Conservation (phyloP, 1,284 basidiomycete species). For the Sphagnurus paluster region DNA sequence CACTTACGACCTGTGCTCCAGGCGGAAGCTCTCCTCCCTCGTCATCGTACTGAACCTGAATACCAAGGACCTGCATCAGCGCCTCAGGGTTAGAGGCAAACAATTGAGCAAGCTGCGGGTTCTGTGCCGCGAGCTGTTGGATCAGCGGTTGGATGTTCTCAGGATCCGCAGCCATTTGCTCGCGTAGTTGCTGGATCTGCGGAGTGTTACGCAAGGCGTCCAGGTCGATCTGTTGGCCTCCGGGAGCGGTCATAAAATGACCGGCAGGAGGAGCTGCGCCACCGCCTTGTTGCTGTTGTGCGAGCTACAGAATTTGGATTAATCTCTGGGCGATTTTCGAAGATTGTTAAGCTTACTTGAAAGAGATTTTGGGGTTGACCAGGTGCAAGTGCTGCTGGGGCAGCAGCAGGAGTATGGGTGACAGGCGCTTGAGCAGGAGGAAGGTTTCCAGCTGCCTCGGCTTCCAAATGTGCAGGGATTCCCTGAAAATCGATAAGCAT, state of each 20-base stretch:
- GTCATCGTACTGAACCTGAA: conserved; percentile 41
- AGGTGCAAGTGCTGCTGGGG: conserved; percentile 33
- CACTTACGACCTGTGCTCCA: conserved; percentile 69
- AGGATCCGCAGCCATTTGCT: conserved; percentile 77
- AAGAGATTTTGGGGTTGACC: conserved; percentile 71
- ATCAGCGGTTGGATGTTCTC: conserved; percentile 75
- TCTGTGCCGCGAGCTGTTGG: conserved; percentile 75
- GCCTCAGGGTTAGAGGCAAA: conserved; percentile 72
- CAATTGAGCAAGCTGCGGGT: conserved; percentile 73
- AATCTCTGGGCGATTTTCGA: neutral
- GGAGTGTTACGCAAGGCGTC: conserved; percentile 59
- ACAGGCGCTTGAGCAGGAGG: conserved; percentile 37
- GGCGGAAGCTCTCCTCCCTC: conserved; percentile 55
- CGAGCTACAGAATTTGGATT: conserved; percentile 45
- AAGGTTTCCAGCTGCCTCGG: conserved; percentile 39
- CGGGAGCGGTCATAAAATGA: conserved; percentile 29
- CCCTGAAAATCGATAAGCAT: conserved; percentile 49
- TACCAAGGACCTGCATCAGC: conserved; percentile 65
- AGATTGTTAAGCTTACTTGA: conserved; percentile 45
- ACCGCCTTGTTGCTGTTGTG: conserved; percentile 62
- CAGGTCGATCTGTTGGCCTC: conserved; percentile 45
- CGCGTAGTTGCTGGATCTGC: conserved; percentile 68
- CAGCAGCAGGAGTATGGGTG: conserved; percentile 37
- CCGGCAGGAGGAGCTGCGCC: conserved; percentile 32
- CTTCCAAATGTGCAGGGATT: conserved; percentile 74